Conservation (phyloP, 2,329 filamentous ascomycete genomes). For the Paecilomyces sp. region DNA sequence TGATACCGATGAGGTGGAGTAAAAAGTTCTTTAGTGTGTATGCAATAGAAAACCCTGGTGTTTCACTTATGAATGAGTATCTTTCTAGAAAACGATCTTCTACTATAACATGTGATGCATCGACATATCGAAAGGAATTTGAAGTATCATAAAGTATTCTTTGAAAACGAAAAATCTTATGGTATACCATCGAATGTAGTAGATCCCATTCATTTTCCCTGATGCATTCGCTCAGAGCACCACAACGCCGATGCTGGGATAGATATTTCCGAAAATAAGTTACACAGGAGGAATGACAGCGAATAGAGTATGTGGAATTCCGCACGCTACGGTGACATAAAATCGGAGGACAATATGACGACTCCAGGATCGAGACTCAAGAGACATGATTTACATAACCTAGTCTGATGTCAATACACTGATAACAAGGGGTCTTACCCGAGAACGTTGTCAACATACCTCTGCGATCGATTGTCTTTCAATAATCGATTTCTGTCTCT, state of each 20-base stretch:
- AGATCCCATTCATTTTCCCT: neutral
- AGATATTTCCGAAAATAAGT: neutral
- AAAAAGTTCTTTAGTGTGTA: neutral
- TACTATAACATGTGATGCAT: neutral
- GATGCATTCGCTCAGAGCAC: neutral
- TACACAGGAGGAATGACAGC: neutral
- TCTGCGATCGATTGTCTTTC: conserved; percentile 53
- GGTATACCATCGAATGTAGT: too few species aligned
- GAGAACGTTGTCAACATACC: conserved; percentile 21
- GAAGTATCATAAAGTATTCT: neutral
- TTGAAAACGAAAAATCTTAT: neutral
- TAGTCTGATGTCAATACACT: neutral
- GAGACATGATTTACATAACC: neutral
- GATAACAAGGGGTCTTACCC: neutral
- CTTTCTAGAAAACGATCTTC: too few species aligned
- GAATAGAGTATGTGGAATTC: neutral
- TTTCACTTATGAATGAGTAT: neutral
- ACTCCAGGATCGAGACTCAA: neutral
- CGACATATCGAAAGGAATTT: neutral
- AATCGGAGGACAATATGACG: neutral
- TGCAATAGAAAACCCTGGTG: neutral
- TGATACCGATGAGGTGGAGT: neutral
- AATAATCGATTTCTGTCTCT: conserved; percentile 82
- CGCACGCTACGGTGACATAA: neutral
- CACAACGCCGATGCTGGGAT: neutral